These are phyloP conservation scores for Protomyces inundatus DNA, from an alignment of 1,139 yeast genomes.

Conservation along the genomic window DNA sequence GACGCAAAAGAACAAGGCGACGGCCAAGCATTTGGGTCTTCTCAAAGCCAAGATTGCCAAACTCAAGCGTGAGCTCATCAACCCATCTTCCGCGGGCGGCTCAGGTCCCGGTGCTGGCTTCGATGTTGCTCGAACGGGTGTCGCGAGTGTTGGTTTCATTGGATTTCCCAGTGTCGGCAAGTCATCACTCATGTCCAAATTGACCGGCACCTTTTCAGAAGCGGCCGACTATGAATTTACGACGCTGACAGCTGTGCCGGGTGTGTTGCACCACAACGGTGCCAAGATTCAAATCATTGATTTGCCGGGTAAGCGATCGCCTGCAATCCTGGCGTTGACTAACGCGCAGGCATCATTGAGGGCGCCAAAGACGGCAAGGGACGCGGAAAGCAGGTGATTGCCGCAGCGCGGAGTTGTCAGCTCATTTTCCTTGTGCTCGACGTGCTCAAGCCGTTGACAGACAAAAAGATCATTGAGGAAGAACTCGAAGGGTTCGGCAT, in stretches of 20 bases:
- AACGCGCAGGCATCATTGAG: constrained; percentile 57
- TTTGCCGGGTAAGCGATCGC: constrained; percentile 61
- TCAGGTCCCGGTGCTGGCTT: constrained; percentile 86
- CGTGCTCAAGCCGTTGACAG: constrained; percentile 91
- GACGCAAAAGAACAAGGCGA: constrained; percentile 31
- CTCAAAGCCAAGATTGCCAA: constrained; percentile 94
- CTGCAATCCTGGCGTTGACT: too few relatives aligned
- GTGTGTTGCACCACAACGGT: constrained; percentile 90
- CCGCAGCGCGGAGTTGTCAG: constrained; percentile 95
- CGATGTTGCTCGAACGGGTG: constrained; percentile 97
- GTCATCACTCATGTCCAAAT: constrained; percentile 66
- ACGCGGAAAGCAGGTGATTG: constrained; percentile 97
- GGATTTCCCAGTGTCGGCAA: constrained; percentile 99
- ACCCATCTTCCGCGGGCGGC: constrained; percentile 72
- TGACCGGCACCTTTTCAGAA: constrained; percentile 94
- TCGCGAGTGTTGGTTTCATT: constrained; percentile 92
- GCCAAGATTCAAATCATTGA: constrained; percentile 97
- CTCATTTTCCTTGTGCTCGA: constrained; percentile 87
- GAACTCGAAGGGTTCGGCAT: constrained; percentile 98
- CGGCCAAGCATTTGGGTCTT: constrained; percentile 71
- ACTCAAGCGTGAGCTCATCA: constrained; percentile 80
- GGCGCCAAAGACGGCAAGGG: constrained; percentile 99
- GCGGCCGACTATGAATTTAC: constrained; percentile 71
- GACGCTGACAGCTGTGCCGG: constrained; percentile 94
- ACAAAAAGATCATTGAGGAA: constrained; percentile 85